Evolutionary conservation across 805 yeast genomes (phyloP).

Genomic region (Cyberlindnera nakhonratchasimensis): DNA sequence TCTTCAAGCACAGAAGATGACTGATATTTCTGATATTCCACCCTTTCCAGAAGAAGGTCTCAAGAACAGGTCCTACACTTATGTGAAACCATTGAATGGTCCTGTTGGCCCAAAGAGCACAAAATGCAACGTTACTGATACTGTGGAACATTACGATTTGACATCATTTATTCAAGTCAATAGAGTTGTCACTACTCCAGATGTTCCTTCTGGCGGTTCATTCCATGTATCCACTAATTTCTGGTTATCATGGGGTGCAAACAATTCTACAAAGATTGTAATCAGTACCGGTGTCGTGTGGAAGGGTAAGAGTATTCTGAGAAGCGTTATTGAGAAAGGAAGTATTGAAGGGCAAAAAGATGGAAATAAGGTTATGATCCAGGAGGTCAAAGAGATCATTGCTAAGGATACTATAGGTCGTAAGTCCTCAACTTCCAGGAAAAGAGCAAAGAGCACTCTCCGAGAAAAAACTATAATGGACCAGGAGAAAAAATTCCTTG

Average conservation of each 20-base stretch:
- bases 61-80: constrained; percentile 51
- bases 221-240: constrained; percentile 61
- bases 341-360: constrained; percentile 72
- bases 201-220: constrained; percentile 84
- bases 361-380: constrained; percentile 43
- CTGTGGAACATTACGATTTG: constrained; percentile 52
- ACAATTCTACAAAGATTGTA: constrained; percentile 49
- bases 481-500: neutral
- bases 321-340: constrained; percentile 72
- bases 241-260: constrained; percentile 60
- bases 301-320: constrained; percentile 75
- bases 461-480: neutral
- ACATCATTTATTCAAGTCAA: constrained; percentile 55
- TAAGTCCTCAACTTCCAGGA: constrained; percentile 19
- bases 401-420: constrained; percentile 15
- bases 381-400: constrained; percentile 35
- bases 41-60: constrained; percentile 33
- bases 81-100: constrained; percentile 70
- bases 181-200: constrained; percentile 73
- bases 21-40: constrained; percentile 47
- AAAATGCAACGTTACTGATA: constrained; percentile 59
- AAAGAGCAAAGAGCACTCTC: constrained; percentile 15
- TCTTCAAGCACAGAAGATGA: constrained; percentile 57
- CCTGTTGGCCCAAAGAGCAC: constrained; percentile 94
- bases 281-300: constrained; percentile 61